A percentile compares a stretch with the other conserved stretches of the same genome.
Conservation (phyloP, 345 rosid species). For the Eucalyptus dawsonii region DNA sequence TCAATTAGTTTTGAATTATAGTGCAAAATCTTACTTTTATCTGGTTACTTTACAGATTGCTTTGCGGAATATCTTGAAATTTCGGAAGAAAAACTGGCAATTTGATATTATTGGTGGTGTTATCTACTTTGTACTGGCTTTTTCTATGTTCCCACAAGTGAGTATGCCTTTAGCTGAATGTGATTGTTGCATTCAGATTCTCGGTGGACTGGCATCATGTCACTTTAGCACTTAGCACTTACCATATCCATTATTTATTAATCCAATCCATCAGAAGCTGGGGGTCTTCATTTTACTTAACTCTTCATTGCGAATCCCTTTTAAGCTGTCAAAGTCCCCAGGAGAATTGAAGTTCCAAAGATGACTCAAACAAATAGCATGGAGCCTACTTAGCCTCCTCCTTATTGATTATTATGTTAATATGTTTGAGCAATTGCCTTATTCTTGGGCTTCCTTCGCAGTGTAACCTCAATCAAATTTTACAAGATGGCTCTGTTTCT, state of each 20-base stretch:
- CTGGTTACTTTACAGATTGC: constrained; percentile 55
- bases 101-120: constrained; percentile 96
- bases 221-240: background rate
- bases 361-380: too few relatives aligned
- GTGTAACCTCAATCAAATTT: too few relatives aligned
- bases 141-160: constrained; percentile 93
- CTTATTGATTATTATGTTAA: too few relatives aligned
- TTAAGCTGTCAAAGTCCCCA: background rate
- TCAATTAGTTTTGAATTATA: background rate
- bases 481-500: too few relatives aligned
- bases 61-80: constrained; percentile 81
- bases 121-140: constrained; percentile 78
- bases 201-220: background rate
- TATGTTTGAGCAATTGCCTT: too few relatives aligned
- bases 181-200: background rate
- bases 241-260: background rate
- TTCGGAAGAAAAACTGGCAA: constrained; percentile 95
- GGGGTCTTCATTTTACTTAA: background rate
- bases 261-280: background rate
- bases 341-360: background rate
- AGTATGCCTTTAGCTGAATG: background rate
- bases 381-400: too few relatives aligned
- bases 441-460: too few relatives aligned
- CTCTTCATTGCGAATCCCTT: background rate
- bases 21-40: background rate